These are phyloP conservation scores for Daldinia decipiens DNA, from an alignment of 495 filamentous ascomycete genomes.

Conservation along the genomic window DNA sequence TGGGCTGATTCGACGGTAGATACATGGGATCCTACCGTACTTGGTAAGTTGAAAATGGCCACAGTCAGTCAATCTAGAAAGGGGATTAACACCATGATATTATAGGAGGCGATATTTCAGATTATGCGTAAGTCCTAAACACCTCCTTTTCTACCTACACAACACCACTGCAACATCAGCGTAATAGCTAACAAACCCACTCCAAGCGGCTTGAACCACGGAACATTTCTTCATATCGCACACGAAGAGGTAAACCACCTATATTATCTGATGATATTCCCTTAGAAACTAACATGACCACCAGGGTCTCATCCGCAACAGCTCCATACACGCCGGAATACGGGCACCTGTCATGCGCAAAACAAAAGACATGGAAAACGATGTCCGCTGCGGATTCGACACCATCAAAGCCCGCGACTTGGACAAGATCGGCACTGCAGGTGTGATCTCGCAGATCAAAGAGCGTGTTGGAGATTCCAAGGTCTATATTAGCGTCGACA, in stretches of 20 bases:
- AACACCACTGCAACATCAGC: not conserved
- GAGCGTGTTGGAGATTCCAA: constrained; percentile 77
- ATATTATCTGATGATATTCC: not conserved
- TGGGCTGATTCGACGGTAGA: constrained; percentile 56
- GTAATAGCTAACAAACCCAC: not conserved
- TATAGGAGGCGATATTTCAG: constrained; percentile 52
- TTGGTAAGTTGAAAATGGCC: constrained; percentile 38
- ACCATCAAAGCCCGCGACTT: constrained; percentile 85
- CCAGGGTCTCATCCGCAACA: constrained; percentile 80
- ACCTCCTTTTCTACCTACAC: not conserved
- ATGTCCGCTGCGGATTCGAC: constrained; percentile 83
- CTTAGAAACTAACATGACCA: constrained; percentile 64
- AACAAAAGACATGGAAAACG: constrained; percentile 78
- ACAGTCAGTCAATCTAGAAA: not conserved
- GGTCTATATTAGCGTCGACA: constrained; percentile 88
- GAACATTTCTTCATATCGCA: constrained; percentile 69
- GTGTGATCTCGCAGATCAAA: constrained; percentile 79
- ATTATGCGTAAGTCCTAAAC: constrained; percentile 51
- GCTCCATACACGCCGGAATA: constrained; percentile 87
- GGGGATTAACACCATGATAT: not conserved
- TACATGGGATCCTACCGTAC: constrained; percentile 78
- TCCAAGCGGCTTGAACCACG: constrained; percentile 79
- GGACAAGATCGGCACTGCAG: constrained; percentile 75
- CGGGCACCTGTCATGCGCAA: constrained; percentile 78
- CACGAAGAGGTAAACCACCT: constrained; percentile 52